Evolutionary conservation across 2,329 filamentous ascomycete genomes (phyloP).

Genomic region (Apiospora koreana): DNA sequence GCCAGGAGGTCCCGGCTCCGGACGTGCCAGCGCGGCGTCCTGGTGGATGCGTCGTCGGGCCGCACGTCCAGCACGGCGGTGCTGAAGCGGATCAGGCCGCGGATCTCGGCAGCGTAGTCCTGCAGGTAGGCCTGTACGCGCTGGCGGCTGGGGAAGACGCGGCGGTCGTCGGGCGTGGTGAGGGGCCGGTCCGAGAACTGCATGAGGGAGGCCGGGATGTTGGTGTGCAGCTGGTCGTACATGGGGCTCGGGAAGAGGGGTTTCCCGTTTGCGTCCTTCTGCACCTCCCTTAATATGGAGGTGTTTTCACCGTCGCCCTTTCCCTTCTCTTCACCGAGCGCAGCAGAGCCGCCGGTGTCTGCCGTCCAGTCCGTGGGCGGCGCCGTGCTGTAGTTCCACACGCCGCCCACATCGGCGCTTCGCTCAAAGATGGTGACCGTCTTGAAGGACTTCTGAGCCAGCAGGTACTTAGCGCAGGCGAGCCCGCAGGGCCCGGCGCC

Average conservation of each 20-base stretch:
- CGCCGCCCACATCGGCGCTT: constrained; percentile 72
- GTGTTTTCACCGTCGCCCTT: constrained; percentile 16
- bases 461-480: constrained; percentile 76
- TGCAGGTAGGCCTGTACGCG: constrained; percentile 74
- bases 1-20: constrained; percentile 52
- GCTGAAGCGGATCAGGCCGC: constrained; percentile 67
- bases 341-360: background rate
- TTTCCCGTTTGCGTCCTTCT: constrained; percentile 51
- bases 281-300: constrained; percentile 59
- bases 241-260: constrained; percentile 79
- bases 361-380: constrained; percentile 33
- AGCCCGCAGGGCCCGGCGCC: constrained; percentile 82
- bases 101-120: constrained; percentile 68
- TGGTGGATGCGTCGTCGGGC: background rate
- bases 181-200: constrained; percentile 72
- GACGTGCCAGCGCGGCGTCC: constrained; percentile 59
- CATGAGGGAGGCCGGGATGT: constrained; percentile 84
- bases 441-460: constrained; percentile 67
- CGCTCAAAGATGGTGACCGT: constrained; percentile 82
- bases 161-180: constrained; percentile 49
- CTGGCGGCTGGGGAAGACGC: constrained; percentile 74
- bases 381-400: constrained; percentile 76
- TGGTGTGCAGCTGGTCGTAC: constrained; percentile 82
- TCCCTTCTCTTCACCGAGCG: constrained; percentile 23
- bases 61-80: constrained; percentile 63